A percentile compares a stretch with the other conserved stretches of the same genome.
Evolutionary conservation across 345 rosid species (phyloP).

Genomic region (Sonneratia caseolaris): DNA sequence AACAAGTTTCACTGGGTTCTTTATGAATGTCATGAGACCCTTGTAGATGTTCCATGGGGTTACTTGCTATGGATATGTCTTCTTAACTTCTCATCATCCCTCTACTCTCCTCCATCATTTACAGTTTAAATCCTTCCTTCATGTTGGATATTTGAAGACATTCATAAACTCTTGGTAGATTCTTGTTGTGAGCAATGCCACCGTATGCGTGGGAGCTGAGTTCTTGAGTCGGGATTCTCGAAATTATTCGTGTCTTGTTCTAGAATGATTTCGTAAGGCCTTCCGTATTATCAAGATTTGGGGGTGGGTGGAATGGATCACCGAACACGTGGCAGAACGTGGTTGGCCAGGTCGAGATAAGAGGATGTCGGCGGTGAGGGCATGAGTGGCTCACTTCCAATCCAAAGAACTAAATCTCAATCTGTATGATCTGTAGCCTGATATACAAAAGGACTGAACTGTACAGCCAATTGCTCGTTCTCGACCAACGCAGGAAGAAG

Average conservation of each 20-base stretch:
- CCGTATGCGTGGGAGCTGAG: too few relatives aligned
- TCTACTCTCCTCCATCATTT: too few relatives aligned
- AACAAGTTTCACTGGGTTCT: background rate
- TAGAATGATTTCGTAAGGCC: too few relatives aligned
- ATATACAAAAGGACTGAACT: background rate
- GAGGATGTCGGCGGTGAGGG: slow-evolving; percentile 26
- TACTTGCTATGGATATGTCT: background rate
- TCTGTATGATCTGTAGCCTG: slow-evolving; percentile 1
- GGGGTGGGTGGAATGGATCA: slow-evolving; percentile 14
- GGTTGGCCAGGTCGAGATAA: slow-evolving; percentile 51
- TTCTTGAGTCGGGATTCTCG: too few relatives aligned
- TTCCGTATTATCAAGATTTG: too few relatives aligned
- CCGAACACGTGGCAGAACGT: slow-evolving; percentile 46
- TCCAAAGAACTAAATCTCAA: background rate
- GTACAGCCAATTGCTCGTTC: background rate
- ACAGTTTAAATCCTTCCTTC: too few relatives aligned
- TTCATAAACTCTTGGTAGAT: too few relatives aligned
- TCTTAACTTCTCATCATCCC: background rate
- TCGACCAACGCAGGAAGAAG: background rate
- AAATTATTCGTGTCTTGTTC: too few relatives aligned
- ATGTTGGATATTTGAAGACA: too few relatives aligned
- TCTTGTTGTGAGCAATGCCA: too few relatives aligned
- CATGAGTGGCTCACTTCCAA: slow-evolving; percentile 15
- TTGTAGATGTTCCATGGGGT: background rate
- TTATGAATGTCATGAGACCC: background rate